Evolutionary conservation across 2,329 filamentous ascomycete species (phyloP).

Genomic region (Geosmithia flava): DNA sequence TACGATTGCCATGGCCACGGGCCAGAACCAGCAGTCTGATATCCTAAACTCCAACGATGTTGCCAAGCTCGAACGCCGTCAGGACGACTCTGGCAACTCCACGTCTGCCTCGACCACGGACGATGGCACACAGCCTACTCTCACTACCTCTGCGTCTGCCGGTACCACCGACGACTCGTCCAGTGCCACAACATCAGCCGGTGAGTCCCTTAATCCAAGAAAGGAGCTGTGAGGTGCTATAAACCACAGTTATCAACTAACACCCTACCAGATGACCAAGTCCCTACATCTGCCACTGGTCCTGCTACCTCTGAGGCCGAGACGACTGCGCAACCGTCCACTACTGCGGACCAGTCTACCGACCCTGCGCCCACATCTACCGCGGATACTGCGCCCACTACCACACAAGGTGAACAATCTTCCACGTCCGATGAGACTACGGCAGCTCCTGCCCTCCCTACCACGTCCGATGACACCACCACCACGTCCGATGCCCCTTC

Average conservation of each 20-base stretch:
- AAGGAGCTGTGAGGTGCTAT: no score
- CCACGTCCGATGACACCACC: neutral
- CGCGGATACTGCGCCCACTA: neutral
- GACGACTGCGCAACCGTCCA: neutral
- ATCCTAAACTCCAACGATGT: neutral
- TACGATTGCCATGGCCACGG: neutral
- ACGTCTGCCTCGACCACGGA: neutral
- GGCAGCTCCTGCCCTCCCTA: neutral
- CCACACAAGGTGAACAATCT: neutral
- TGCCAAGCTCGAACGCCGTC: conserved; percentile 1
- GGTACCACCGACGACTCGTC: neutral
- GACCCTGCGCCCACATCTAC: neutral
- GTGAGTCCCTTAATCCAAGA: neutral
- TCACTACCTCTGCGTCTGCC: neutral
- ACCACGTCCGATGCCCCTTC: neutral
- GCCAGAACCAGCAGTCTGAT: neutral
- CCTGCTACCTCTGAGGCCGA: neutral
- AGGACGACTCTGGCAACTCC: conserved; percentile 1
- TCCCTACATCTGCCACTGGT: neutral
- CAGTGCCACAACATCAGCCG: neutral
- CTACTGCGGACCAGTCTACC: neutral
- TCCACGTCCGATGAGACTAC: neutral
- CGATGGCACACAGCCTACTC: neutral
- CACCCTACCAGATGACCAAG: neutral
- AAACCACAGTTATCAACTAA: neutral